Evolutionary conservation across 768 basidiomycete species (phyloP).

Genomic region (Exidia glandulosa): DNA sequence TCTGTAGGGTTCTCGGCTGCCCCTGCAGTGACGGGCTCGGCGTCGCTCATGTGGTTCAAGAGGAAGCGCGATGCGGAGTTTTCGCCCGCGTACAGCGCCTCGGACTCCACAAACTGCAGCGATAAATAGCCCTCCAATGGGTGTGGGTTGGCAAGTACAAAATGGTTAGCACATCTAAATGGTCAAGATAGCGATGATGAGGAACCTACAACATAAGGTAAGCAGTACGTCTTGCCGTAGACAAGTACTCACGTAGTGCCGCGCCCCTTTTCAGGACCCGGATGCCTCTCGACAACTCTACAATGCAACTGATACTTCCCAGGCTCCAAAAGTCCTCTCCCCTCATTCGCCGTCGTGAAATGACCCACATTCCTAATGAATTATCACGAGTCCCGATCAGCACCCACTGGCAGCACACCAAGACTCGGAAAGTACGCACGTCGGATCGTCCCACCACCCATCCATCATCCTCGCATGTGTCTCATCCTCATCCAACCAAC

Average conservation of each 20-base stretch:
- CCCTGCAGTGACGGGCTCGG: too few species aligned
- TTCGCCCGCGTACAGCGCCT: too few species aligned
- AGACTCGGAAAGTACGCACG: not conserved
- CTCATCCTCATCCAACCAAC: slow-evolving; percentile 1
- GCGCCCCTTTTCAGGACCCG: not conserved
- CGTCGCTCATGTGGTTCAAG: too few species aligned
- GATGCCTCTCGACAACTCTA: not conserved
- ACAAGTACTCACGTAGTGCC: not conserved
- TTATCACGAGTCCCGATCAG: not conserved
- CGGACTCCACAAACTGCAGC: too few species aligned
- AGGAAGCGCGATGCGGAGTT: too few species aligned
- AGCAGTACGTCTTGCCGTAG: not conserved
- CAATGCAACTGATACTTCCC: not conserved
- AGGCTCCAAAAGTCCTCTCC: not conserved
- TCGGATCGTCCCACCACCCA: not conserved
- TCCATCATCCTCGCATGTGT: not conserved
- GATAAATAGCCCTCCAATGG: too few species aligned
- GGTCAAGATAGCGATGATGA: not conserved
- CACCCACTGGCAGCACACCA: not conserved
- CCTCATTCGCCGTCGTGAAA: not conserved
- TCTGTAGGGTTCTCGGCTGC: too few species aligned
- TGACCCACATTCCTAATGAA: not conserved
- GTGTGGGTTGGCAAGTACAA: too few species aligned
- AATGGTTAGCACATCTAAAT: not conserved
- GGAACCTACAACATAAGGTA: not conserved